Conservation (phyloP, 495 filamentous ascomycete genomes). For the Neurospora intermedia region DNA sequence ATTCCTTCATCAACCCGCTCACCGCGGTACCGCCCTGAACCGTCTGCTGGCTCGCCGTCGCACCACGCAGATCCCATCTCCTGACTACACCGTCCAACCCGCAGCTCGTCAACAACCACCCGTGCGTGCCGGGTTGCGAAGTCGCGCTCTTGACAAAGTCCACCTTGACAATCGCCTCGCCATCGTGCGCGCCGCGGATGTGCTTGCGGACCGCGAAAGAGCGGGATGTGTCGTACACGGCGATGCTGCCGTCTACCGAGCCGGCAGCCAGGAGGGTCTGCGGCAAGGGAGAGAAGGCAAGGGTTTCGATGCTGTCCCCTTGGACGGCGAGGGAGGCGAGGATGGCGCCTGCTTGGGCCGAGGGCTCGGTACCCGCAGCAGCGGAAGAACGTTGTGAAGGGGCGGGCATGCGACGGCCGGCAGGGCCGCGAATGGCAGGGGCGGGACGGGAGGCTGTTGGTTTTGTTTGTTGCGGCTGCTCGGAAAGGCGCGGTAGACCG, state of each 20-base stretch:
- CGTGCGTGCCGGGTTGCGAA: slow-evolving; percentile 2
- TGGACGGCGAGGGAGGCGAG: slow-evolving; percentile 59
- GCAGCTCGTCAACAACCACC: slow-evolving; percentile 65
- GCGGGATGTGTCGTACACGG: slow-evolving; percentile 73
- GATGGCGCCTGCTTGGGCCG: slow-evolving; percentile 66
- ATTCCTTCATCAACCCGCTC: slow-evolving; percentile 62
- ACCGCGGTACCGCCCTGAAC: slow-evolving; percentile 23
- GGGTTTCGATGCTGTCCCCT: slow-evolving; percentile 60
- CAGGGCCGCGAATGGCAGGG: slow-evolving; percentile 1
- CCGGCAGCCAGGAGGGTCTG: slow-evolving; percentile 74
- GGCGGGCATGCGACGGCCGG: slow-evolving; percentile 6
- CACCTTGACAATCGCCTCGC: slow-evolving; percentile 76
- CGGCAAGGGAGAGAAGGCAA: slow-evolving; percentile 61
- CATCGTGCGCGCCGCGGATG: slow-evolving; percentile 73
- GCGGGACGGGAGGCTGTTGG: slow-evolving; percentile 12
- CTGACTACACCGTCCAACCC: slow-evolving; percentile 82
- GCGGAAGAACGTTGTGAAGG: not conserved
- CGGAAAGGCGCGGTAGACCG: slow-evolving; percentile 62
- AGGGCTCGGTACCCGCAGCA: slow-evolving; percentile 21
- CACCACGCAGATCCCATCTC: slow-evolving; percentile 78
- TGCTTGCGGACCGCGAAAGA: slow-evolving; percentile 72
- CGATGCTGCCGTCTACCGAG: slow-evolving; percentile 83
- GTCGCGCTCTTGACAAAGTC: slow-evolving; percentile 58
- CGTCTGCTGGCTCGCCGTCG: slow-evolving; percentile 42
- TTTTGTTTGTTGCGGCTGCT: slow-evolving; percentile 28